A percentile compares a stretch with the other conserved stretches of the same genome.
Conservation (phyloP, 257 asterid species). For the Plantago major region DNA sequence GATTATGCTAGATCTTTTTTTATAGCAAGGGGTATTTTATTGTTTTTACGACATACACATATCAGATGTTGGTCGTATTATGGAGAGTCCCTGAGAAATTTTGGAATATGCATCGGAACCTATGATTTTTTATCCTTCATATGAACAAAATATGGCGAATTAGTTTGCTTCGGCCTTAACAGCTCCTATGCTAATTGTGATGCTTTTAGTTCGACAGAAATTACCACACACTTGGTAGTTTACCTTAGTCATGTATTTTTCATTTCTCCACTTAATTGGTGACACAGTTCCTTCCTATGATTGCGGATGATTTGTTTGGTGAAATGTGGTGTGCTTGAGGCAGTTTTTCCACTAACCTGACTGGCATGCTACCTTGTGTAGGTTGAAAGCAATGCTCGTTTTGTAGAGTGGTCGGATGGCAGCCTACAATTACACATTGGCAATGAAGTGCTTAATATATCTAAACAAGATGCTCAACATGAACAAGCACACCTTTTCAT, state of each 20-base stretch:
- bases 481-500: slow-evolving; percentile 93
- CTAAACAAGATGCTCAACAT: slow-evolving; percentile 88
- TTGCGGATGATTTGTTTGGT: background rate
- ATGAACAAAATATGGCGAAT: too few relatives aligned
- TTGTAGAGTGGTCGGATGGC: slow-evolving; percentile 99
- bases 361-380: slow-evolving; percentile 24
- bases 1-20: too few relatives aligned
- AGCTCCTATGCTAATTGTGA: background rate
- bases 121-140: too few relatives aligned
- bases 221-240: background rate
- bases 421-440: slow-evolving; percentile 91
- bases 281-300: background rate
- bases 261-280: background rate
- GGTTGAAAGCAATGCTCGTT: slow-evolving; percentile 97
- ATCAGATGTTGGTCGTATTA: too few relatives aligned
- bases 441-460: slow-evolving; percentile 95
- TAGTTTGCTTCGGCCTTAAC: too few relatives aligned
- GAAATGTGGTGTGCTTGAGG: slow-evolving; percentile 3
- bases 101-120: too few relatives aligned
- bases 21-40: too few relatives aligned
- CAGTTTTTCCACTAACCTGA: slow-evolving; percentile 2
- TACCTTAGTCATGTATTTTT: slow-evolving; percentile 13
- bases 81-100: too few relatives aligned
- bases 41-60: too few relatives aligned
- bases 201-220: background rate